Evolutionary conservation across 192 early-diverging fungal species (phyloP).

Genomic region (Rhizophagus clarus): DNA sequence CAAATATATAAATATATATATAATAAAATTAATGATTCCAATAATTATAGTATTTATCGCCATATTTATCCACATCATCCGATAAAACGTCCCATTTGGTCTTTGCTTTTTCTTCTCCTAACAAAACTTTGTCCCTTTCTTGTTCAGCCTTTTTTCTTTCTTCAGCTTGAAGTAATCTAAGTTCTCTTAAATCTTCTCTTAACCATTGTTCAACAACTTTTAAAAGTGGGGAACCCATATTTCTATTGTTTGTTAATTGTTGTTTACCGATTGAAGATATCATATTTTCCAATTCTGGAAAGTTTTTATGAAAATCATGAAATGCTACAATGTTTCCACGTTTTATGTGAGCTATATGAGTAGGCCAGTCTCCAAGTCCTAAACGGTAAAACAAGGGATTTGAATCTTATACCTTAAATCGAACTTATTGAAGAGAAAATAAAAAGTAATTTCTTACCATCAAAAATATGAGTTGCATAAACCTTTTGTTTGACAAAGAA

Average conservation of each 20-base stretch:
- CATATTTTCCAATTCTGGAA: conserved; percentile 55
- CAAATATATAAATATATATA: background rate
- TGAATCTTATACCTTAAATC: background rate
- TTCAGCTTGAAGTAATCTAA: conserved; percentile 18
- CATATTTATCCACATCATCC: conserved; percentile 47
- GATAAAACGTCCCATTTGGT: conserved; percentile 52
- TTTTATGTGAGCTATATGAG: conserved; percentile 70
- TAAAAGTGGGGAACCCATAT: conserved; percentile 28
- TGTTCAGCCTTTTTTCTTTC: conserved; percentile 24
- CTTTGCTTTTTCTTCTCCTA: conserved; percentile 35
- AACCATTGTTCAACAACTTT: conserved; percentile 54
- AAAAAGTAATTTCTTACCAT: conserved; percentile 49
- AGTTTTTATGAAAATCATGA: conserved; percentile 45
- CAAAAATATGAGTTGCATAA: conserved; percentile 86
- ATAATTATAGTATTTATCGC: conserved; percentile 54
- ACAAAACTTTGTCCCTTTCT: conserved; percentile 27
- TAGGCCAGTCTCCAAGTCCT: conserved; percentile 64
- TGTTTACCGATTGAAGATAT: background rate
- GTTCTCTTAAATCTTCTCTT: conserved; percentile 53
- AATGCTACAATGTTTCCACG: conserved; percentile 55
- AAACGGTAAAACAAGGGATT: background rate
- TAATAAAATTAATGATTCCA: conserved; percentile 30
- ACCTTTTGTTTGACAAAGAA: conserved; percentile 26
- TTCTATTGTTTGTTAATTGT: background rate
- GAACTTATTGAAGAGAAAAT: background rate